Evolutionary conservation across 495 filamentous ascomycete genomes (phyloP).

Genomic region (Lasiosphaeria miniovina): DNA sequence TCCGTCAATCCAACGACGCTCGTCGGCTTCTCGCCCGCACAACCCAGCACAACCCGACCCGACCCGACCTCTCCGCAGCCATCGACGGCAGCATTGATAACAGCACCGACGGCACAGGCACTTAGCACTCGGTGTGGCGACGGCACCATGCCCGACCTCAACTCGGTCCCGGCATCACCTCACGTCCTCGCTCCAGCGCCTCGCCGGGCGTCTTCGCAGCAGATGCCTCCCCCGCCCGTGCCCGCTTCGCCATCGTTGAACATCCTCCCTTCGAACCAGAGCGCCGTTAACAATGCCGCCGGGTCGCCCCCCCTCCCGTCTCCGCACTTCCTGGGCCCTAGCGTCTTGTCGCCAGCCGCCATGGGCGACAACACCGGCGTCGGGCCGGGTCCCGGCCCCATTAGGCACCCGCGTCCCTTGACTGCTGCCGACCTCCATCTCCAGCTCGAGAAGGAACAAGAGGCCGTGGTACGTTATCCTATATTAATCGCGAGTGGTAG

Average conservation of each 20-base stretch:
- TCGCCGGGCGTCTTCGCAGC: constrained; percentile 32
- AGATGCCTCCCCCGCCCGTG: constrained; percentile 30
- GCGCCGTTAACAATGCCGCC: constrained; percentile 45
- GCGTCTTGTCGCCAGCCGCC: constrained; percentile 44
- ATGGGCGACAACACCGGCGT: constrained; percentile 55
- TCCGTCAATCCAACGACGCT: no score
- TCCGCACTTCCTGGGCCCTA: constrained; percentile 13
- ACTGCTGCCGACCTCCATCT: constrained; percentile 84
- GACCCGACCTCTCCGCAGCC: not conserved
- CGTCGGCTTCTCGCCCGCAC: no score
- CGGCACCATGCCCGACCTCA: constrained; percentile 54
- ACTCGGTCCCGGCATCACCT: constrained; percentile 56
- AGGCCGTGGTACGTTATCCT: constrained; percentile 68
- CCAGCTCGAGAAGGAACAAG: constrained; percentile 88
- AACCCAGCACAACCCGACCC: no score
- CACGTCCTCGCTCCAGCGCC: constrained; percentile 36
- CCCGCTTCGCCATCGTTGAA: constrained; percentile 38
- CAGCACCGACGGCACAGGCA: not conserved
- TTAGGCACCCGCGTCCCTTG: constrained; percentile 79
- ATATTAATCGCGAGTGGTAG: not conserved
- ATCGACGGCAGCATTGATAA: not conserved
- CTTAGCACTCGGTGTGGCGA: not conserved
- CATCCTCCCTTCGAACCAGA: constrained; percentile 55
- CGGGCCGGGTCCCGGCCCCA: constrained; percentile 61
- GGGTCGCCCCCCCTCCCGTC: constrained; percentile 28